Evolutionary conservation across 768 basidiomycete genomes (phyloP).

Genomic region (Phylloporus arenicola): DNA sequence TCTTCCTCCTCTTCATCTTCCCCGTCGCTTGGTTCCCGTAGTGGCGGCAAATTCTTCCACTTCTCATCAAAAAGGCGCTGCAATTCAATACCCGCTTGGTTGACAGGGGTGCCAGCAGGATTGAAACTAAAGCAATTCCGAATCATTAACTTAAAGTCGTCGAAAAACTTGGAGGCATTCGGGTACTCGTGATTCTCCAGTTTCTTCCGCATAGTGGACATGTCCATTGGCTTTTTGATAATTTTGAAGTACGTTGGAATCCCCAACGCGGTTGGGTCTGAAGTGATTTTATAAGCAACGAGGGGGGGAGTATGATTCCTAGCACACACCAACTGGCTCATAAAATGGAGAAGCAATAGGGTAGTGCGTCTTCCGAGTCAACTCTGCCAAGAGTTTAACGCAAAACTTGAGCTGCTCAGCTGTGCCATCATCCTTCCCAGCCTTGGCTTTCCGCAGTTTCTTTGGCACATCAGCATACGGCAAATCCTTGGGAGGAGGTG

Average conservation of each 20-base stretch:
- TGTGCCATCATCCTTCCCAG: conserved; percentile 57
- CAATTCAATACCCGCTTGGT: conserved; percentile 80
- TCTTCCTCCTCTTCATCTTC: conserved; percentile 63
- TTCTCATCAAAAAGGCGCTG: conserved; percentile 88
- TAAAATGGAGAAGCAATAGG: conserved; percentile 78
- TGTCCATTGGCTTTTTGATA: conserved; percentile 94
- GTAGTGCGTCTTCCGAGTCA: conserved; percentile 76
- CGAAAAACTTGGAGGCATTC: conserved; percentile 74
- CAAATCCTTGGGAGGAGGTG: conserved; percentile 88
- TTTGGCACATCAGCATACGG: conserved; percentile 75
- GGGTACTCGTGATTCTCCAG: conserved; percentile 73
- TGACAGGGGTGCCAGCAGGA: conserved; percentile 80
- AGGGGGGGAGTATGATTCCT: not conserved
- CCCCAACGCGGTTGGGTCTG: conserved; percentile 74
- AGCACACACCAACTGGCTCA: conserved; percentile 81
- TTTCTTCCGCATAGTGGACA: conserved; percentile 83
- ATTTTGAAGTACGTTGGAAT: conserved; percentile 83
- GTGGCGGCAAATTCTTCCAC: conserved; percentile 72
- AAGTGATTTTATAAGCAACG: not conserved
- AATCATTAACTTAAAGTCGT: conserved; percentile 93
- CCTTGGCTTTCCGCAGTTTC: conserved; percentile 59
- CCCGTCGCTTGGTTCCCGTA: conserved; percentile 49
- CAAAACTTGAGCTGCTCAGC: conserved; percentile 85
- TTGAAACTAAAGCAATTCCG: conserved; percentile 93
- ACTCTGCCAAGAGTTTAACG: conserved; percentile 62